These are phyloP conservation scores for Hypoxylon rickii DNA, from an alignment of 495 filamentous ascomycete genomes.

Conservation along the genomic window DNA sequence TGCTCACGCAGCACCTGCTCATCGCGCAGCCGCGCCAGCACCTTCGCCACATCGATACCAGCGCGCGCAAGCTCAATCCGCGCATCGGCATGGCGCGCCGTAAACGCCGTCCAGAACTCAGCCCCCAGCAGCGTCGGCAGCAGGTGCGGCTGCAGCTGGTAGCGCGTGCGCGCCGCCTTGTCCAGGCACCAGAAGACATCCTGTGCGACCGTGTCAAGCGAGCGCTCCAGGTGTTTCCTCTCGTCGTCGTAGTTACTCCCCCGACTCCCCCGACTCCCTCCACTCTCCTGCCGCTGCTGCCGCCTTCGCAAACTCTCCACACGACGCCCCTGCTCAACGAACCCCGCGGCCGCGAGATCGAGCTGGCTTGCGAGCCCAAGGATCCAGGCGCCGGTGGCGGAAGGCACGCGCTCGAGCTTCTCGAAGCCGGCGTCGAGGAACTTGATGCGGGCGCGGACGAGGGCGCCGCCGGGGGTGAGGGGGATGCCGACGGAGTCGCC, in stretches of 20 bases:
- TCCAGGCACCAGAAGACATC: conserved; percentile 35
- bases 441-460: conserved; percentile 34
- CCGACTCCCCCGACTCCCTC: neutral
- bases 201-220: conserved; percentile 10
- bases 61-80: conserved; percentile 26
- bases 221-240: conserved; percentile 1
- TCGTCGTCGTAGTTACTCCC: neutral
- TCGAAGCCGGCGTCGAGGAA: conserved; percentile 36
- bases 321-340: conserved; percentile 8
- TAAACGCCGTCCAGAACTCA: conserved; percentile 37
- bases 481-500: conserved; percentile 33
- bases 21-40: conserved; percentile 17
- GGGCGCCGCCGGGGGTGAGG: neutral
- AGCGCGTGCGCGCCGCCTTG: conserved; percentile 6
- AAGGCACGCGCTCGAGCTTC: conserved; percentile 14
- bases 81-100: conserved; percentile 4
- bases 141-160: neutral
- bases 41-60: conserved; percentile 31
- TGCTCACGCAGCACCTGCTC: conserved; percentile 17
- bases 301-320: neutral
- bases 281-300: neutral
- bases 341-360: conserved; percentile 32
- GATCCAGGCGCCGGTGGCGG: conserved; percentile 23
- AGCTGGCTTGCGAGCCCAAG: conserved; percentile 30
- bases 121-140: conserved; percentile 30